phyloP scores from a whole-genome alignment of 2,329 filamentous ascomycete species.

The Clonostachys chloroleuca region DNA sequence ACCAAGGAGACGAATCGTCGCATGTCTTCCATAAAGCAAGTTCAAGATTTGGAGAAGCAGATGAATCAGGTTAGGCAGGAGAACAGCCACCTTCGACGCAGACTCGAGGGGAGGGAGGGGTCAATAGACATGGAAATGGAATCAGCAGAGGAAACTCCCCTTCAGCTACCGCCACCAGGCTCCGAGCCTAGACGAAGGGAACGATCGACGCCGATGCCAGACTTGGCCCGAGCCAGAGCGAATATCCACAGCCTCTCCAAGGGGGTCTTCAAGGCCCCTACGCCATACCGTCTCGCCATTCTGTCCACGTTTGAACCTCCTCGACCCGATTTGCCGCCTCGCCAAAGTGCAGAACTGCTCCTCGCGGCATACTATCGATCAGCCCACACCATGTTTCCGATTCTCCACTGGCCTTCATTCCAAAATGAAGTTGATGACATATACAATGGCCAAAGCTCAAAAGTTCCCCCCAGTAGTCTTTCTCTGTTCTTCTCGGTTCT shows the following conservation, averaged over 20 bases:
- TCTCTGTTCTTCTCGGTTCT: slow-evolving; percentile 80
- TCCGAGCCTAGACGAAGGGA: slow-evolving; percentile 61
- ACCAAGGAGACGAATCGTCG: slow-evolving; percentile 97
- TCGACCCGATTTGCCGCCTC: slow-evolving; percentile 65
- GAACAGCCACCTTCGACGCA: slow-evolving; percentile 68
- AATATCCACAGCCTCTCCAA: slow-evolving; percentile 71
- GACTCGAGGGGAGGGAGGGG: slow-evolving; percentile 47
- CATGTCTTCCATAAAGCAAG: slow-evolving; percentile 99
- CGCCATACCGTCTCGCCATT: slow-evolving; percentile 53
- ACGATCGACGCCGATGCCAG: slow-evolving; percentile 56
- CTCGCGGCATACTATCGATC: slow-evolving; percentile 72
- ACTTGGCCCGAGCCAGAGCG: slow-evolving; percentile 66
- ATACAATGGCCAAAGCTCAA: slow-evolving; percentile 61
- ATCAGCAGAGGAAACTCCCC: slow-evolving; percentile 39
- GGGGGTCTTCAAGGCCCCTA: slow-evolving; percentile 76
- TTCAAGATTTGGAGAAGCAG: slow-evolving; percentile 94
- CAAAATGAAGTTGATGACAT: slow-evolving; percentile 70
- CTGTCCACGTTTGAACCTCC: slow-evolving; percentile 45
- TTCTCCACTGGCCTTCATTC: slow-evolving; percentile 86
- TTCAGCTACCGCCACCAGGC: slow-evolving; percentile 61
- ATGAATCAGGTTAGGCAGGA: slow-evolving; percentile 76
- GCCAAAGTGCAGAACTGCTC: slow-evolving; percentile 65
- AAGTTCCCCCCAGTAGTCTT: slow-evolving; percentile 63
- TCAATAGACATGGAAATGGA: slow-evolving; percentile 45
- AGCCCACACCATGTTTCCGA: slow-evolving; percentile 76